Conservation (phyloP, 257 asterid genomes). For the Parsonsia alboflavescens region DNA sequence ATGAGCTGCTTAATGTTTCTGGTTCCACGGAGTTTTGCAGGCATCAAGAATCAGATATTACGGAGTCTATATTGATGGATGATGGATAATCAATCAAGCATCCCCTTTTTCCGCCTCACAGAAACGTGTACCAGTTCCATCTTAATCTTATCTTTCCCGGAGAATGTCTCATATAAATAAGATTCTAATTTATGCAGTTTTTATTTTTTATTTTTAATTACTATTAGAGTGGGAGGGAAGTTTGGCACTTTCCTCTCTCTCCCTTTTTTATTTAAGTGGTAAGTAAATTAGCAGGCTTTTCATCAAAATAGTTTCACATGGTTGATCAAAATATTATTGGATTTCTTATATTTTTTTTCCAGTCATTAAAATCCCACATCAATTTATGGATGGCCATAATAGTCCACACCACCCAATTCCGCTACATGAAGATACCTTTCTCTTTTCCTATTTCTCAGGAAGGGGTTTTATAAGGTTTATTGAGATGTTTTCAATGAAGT, state of each 20-base stretch:
- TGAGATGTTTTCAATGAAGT: slow-evolving; percentile 66
- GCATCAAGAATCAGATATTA: slow-evolving; percentile 24
- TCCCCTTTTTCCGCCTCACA: background rate
- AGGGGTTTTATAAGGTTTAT: slow-evolving; percentile 82
- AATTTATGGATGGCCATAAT: too few relatives aligned
- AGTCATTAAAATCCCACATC: too few relatives aligned
- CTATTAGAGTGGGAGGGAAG: too few relatives aligned
- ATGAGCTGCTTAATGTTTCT: slow-evolving; percentile 28
- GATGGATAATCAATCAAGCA: slow-evolving; percentile 14
- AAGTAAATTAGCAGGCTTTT: too few relatives aligned
- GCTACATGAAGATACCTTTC: too few relatives aligned
- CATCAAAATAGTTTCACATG: too few relatives aligned
- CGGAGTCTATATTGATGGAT: slow-evolving; percentile 23
- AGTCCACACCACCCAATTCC: too few relatives aligned
- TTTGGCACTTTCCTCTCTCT: too few relatives aligned
- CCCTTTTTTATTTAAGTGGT: too few relatives aligned
- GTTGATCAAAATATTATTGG: too few relatives aligned
- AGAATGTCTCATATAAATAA: background rate
- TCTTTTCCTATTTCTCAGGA: slow-evolving; percentile 79
- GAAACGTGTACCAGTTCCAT: background rate
- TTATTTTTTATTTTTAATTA: too few relatives aligned
- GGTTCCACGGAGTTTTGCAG: slow-evolving; percentile 21
- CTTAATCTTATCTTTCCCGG: background rate
- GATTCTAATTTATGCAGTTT: background rate
- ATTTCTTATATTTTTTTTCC: too few relatives aligned